Base-by-base conservation (phyloP, 192 early-diverging fungal species). In the Entomortierella lignicola region DNA sequence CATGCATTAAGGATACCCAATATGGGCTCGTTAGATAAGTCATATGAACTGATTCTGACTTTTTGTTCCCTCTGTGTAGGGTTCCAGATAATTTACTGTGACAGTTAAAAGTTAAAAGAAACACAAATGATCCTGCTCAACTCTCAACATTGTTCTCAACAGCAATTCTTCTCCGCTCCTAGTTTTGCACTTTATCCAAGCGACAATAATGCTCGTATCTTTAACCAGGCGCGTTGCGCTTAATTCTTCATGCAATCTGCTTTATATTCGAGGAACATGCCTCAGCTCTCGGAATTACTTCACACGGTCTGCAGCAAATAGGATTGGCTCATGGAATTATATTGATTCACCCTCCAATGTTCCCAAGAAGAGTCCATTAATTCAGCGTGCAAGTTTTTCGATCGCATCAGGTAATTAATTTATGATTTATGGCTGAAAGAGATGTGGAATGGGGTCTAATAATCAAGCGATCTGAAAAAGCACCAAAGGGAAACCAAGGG, bases 391-490 rank as follows among this genome's bases (percentile, higher is more conserved):
- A 39, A 32, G 41, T 7, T 72, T 72, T 34, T 72, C 70, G 18
- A 63, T 54, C 15, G 60, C 60, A 32, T 37, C 70, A 64, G 70
- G 70, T 72, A 64, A 65, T 62, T 5, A 20, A n/a, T 26, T 4
- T 8, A 37, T 50, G n/a, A n/a, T 55, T 31, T 30, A 15, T 15
- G 7, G 18, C 34, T 10, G 34, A 4, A 37, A 7, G 34, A 37
- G 30, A 31, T 7, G 26, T 27, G 39, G 53, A 18, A 27, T 26
- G 26, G 20, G 17, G 17, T 54, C 25, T 27, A 54, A 10, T 54
- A 27, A 23, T 23, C 18, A 10, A 23, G 52, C n/a, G 27, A 27
- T 54, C 27, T 8, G 21, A 15, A 50, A 50, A 10, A n/a, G n/a
- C n/a, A n/a, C 47, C 15, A 3, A n/a, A 25, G 20, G 23, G 20